Base-by-base conservation (phyloP, 2,329 filamentous ascomycete species). In the Hypoxylon sp. region DNA sequence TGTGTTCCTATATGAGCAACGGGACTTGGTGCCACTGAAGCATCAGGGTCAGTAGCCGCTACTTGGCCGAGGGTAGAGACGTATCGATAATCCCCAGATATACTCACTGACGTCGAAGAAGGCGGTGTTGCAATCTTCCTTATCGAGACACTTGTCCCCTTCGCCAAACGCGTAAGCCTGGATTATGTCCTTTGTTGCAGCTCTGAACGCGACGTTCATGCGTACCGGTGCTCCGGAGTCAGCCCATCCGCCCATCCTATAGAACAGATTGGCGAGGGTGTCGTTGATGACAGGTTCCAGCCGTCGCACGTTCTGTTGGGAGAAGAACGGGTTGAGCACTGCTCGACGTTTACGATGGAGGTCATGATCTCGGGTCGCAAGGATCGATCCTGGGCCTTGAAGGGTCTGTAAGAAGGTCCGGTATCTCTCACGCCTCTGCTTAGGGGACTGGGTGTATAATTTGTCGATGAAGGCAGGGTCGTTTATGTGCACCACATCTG, bases 401-500 rank as follows among this genome's bases (percentile, higher is more conserved):
- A 73, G 40, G 1, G 54, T 67, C 30, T 70, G 48, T 22, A 65
- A 30, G 2, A 69, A 6, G 4, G 67, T 70, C 61, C 53, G 30
- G 40, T 67, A 67, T 32, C 66, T 64, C 46, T 73, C 65, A 9
- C 69, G 62, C 7, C 70, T 60, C 11, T 65, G 62, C 50, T 69
- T 69, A 44, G 64, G 69, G 16, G 65, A 70, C 38, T 65, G 66
- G 30, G 70, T 42, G 61, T 75, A 75, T 18, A 75, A 14, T 44
- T 69, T 69, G 45, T 74, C 72, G 57, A 72, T 69, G 59, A 71
- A 74, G 18, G 59, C 61, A 28, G 72, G 68, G 54, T 77, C 76
- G 52, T 75, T 71, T 48, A 78, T 72, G 65, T 79, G 76, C 2
- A 78, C 53, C 33, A 76, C 73, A 45, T 72, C 62, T 9, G 73